Evolutionary conservation across 2,329 filamentous ascomycete genomes (phyloP), one percentile per base, ranked within the genome.

Genomic region (Botrytis byssoidea): DNA sequence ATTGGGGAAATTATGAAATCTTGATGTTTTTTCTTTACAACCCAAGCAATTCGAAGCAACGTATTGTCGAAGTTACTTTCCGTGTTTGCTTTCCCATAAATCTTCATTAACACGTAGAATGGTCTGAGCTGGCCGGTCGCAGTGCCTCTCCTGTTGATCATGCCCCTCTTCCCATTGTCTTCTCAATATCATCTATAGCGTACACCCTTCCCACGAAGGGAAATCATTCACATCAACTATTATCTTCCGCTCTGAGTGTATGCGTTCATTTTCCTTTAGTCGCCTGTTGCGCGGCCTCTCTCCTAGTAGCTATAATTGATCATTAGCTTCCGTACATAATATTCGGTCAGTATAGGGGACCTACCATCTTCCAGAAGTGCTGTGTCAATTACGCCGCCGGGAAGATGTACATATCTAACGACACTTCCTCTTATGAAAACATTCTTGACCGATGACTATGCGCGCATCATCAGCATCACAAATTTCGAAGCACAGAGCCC

Each of bases 381-480:
- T 46, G 90, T 90, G 81, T 93, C 91, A 65, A 93, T 90, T 69
- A 89, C 88, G 68, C 85, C 86, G 20, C 88, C 88, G 14, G 91
- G 91, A 74, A 93, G 81, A 82, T 93, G 90, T 73, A 93, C 90
- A 81, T 93, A 93, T 80, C 91, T 86, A 75, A 93, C 91, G 51
- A 93, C 91, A 77, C 90, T 92, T 8, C 91, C 91, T 81, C 91
- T 85, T 76, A 93, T 92, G 80, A 93, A 93, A 81, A 93, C 90
- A 81, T 92, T 93, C 84, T 92, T 92, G 75, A 93, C 91, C 25
- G 90, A 92, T 75, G 89, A 91, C 88, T 90, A 74, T 48, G 55
- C 35, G 66, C 66, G 29, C n/a, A 35, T 35, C 32, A 72, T 77
- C 48, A 78, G 77, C 67, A 60, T 40, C 51, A 20, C 55, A 48